A percentile compares a stretch with the other conserved stretches of the same genome.
phyloP scores from a whole-genome alignment of 2,329 filamentous ascomycete species.

The Podosphaera xanthii region DNA sequence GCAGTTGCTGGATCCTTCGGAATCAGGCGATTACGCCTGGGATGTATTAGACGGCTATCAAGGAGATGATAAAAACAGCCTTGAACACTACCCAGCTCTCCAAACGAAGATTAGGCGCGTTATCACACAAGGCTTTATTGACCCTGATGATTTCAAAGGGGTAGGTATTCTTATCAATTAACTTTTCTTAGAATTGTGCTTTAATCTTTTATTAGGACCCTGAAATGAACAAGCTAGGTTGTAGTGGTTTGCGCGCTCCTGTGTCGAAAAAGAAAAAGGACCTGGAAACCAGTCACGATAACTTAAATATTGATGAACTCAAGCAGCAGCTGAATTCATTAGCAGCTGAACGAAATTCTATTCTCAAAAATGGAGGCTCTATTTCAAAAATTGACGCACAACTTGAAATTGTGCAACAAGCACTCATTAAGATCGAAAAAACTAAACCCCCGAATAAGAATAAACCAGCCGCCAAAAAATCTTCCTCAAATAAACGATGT shows the following conservation, averaged over 20 bases:
- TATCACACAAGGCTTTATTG: slow-evolving; percentile 56
- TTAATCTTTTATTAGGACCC: slow-evolving; percentile 11
- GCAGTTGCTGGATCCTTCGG: slow-evolving; percentile 26
- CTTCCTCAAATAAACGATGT: slow-evolving; percentile 7
- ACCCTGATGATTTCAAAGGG: slow-evolving; percentile 69
- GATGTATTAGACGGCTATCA: slow-evolving; percentile 40
- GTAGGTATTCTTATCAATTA: slow-evolving; percentile 23
- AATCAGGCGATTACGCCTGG: slow-evolving; percentile 23
- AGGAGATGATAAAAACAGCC: slow-evolving; percentile 36
- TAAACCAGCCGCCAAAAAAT: slow-evolving; percentile 1
- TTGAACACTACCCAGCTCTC: slow-evolving; percentile 27
- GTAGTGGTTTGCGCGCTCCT: slow-evolving; percentile 9
- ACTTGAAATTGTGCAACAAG: slow-evolving; percentile 3
- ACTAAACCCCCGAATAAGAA: slow-evolving; percentile 5
- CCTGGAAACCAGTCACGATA: slow-evolving; percentile 6
- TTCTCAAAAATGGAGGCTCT: slow-evolving; percentile 1
- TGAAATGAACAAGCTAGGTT: slow-evolving; percentile 16
- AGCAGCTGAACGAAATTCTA: slow-evolving; percentile 3
- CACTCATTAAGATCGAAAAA: slow-evolving; percentile 7
- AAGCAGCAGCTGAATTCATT: slow-evolving; percentile 5
- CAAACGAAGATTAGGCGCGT: slow-evolving; percentile 54
- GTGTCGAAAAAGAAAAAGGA: slow-evolving; percentile 9
- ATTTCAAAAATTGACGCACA: slow-evolving; percentile 3
- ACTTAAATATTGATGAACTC: slow-evolving; percentile 4
- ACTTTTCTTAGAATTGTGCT: background rate